These are phyloP conservation scores for Aeschynomene evenia DNA, from an alignment of 306 rosid species.

Conservation along the genomic window DNA sequence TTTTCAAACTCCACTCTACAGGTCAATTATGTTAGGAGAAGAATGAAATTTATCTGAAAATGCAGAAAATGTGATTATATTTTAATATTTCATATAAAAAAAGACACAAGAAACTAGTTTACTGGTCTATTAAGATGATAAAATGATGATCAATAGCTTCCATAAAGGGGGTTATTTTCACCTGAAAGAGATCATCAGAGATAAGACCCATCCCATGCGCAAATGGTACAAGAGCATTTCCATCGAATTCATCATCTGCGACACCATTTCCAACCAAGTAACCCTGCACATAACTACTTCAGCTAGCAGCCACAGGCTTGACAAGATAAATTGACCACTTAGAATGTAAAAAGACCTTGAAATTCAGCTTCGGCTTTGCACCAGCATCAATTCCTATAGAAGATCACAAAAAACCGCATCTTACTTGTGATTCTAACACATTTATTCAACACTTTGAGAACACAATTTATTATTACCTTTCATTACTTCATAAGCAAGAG, in stretches of 20 bases:
- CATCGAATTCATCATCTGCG: slow-evolving; percentile 70
- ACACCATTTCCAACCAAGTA: slow-evolving; percentile 96
- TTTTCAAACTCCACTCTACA: neutral
- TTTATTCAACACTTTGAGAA: neutral
- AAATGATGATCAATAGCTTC: neutral
- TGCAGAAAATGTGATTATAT: neutral
- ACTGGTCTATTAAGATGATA: slow-evolving; percentile 1
- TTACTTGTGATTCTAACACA: slow-evolving; percentile 25
- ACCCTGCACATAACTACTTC: slow-evolving; percentile 57
- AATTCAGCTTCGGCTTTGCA: slow-evolving; percentile 58
- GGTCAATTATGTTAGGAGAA: neutral
- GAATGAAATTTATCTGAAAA: neutral
- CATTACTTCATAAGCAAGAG: slow-evolving; percentile 66
- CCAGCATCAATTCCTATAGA: slow-evolving; percentile 67
- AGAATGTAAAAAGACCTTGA: slow-evolving; percentile 61
- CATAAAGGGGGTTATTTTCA: slow-evolving; percentile 24
- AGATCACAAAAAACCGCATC: slow-evolving; percentile 23
- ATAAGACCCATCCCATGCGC: slow-evolving; percentile 94
- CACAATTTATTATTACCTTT: slow-evolving; percentile 62
- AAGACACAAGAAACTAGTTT: neutral
- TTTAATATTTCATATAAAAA: neutral
- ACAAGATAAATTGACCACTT: slow-evolving; percentile 28
- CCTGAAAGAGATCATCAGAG: slow-evolving; percentile 82
- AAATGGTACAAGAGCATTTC: slow-evolving; percentile 94
- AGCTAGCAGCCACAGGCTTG: slow-evolving; percentile 23